Evolutionary conservation across 257 asterid species (phyloP).

Genomic region (Thymus quinquecostatus): DNA sequence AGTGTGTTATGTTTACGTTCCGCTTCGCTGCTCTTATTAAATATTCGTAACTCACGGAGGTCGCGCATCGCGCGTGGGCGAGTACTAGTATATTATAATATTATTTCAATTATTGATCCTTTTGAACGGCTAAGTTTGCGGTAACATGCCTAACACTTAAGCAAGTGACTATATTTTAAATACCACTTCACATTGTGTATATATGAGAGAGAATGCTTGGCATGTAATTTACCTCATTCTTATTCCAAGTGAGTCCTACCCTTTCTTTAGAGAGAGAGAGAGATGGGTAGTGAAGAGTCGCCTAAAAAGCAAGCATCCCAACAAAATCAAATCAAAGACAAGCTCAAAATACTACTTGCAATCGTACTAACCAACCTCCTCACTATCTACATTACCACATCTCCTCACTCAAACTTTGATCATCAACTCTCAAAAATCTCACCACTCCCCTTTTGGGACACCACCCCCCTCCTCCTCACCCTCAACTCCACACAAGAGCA

Average conservation of each 20-base stretch:
- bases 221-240: not conserved
- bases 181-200: conserved; percentile 10
- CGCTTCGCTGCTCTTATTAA: too few relatives aligned
- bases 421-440: conserved; percentile 28
- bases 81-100: not conserved
- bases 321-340: conserved; percentile 38
- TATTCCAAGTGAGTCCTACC: not conserved
- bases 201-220: not conserved
- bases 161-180: conserved; percentile 14
- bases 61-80: too few relatives aligned
- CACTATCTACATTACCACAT: conserved; percentile 50
- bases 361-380: conserved; percentile 48
- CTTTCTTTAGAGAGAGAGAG: conserved; percentile 6
- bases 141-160: conserved; percentile 12
- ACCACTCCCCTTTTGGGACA: conserved; percentile 30
- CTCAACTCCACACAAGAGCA: conserved; percentile 44
- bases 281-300: conserved; percentile 42
- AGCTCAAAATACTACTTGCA: conserved; percentile 42
- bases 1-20: too few relatives aligned
- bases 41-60: too few relatives aligned
- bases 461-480: conserved; percentile 35
- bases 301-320: conserved; percentile 40
- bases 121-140: conserved; percentile 32
- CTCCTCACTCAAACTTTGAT: conserved; percentile 26
- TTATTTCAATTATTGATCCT: conserved; percentile 25